Percentiles rank a stretch among this genome's conserved stretches.
These are phyloP conservation scores for Synchytrium microbalum DNA, from an alignment of 371 early-diverging fungal species.

Conservation along the genomic window DNA sequence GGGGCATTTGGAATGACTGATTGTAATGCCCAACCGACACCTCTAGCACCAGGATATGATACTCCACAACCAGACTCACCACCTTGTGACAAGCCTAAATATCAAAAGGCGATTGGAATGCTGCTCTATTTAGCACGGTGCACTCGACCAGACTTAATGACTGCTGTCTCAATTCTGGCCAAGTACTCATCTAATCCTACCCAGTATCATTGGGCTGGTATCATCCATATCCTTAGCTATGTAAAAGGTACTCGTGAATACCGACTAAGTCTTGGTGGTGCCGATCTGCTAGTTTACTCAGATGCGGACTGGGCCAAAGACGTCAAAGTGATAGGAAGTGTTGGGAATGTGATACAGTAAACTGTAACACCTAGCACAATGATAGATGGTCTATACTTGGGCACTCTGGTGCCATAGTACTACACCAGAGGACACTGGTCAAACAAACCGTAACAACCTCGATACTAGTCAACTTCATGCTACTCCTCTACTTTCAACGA, in stretches of 20 bases:
- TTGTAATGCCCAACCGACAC: background rate
- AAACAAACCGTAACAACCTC: no score
- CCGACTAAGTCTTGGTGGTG: conserved; percentile 8
- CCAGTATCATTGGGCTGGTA: conserved; percentile 14
- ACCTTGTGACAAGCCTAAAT: conserved; percentile 7
- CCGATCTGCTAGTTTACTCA: conserved; percentile 10
- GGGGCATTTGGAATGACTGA: background rate
- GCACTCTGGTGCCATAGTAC: no score
- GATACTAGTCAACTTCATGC: no score
- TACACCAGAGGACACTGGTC: no score
- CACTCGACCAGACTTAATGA: conserved; percentile 15
- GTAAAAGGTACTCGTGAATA: conserved; percentile 16
- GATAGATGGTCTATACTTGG: no score
- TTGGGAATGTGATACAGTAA: no score
- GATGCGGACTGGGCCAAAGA: conserved; percentile 29
- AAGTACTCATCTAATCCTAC: background rate
- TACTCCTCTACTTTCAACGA: no score
- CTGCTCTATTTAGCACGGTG: conserved; percentile 12
- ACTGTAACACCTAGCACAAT: no score
- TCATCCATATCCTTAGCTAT: conserved; percentile 18
- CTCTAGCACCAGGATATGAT: background rate
- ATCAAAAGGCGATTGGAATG: conserved; percentile 8
- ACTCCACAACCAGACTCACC: background rate
- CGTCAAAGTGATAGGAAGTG: conserved; percentile 15
- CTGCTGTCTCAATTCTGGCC: conserved; percentile 10